Conservation (phyloP, 2,329 filamentous ascomycete species). For the Periconia sp. region DNA sequence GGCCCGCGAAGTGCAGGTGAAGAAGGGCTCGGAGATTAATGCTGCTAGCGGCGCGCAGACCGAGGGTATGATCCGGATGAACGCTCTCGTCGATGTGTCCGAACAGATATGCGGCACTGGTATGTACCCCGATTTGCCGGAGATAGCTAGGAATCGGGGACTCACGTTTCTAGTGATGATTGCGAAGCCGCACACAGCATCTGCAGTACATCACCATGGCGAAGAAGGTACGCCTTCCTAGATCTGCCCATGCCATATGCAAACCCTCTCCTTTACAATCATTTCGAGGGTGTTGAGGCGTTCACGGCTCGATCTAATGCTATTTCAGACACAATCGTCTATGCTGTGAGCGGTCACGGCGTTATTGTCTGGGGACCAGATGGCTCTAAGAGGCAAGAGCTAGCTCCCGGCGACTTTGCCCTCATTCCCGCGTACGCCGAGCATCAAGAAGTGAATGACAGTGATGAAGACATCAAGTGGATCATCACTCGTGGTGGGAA, state of each 20-base stretch:
- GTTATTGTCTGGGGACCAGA: constrained; percentile 62
- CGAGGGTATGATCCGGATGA: constrained; percentile 57
- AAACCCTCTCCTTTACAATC: constrained; percentile 3
- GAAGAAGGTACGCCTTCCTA: constrained; percentile 61
- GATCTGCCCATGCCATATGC: too few species aligned
- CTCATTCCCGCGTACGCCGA: constrained; percentile 73
- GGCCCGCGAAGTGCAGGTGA: constrained; percentile 35
- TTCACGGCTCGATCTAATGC: constrained; percentile 10
- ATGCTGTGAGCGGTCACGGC: constrained; percentile 67
- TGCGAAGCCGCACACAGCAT: constrained; percentile 66
- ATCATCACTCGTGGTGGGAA: constrained; percentile 68
- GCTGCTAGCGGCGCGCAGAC: constrained; percentile 53
- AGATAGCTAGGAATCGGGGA: neutral
- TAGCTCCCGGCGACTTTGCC: constrained; percentile 71
- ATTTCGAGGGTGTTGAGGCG: neutral
- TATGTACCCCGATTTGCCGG: constrained; percentile 42
- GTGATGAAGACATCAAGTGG: constrained; percentile 68
- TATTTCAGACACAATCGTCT: constrained; percentile 68
- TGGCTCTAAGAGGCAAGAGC: constrained; percentile 62
- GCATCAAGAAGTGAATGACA: constrained; percentile 73
- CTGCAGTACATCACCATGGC: constrained; percentile 72
- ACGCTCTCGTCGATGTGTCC: constrained; percentile 68
- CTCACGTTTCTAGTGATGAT: constrained; percentile 60
- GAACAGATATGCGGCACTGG: constrained; percentile 71
- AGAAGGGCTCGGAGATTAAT: constrained; percentile 35